phyloP scores from a whole-genome alignment of 345 rosid species.

The Salix purpurea region DNA sequence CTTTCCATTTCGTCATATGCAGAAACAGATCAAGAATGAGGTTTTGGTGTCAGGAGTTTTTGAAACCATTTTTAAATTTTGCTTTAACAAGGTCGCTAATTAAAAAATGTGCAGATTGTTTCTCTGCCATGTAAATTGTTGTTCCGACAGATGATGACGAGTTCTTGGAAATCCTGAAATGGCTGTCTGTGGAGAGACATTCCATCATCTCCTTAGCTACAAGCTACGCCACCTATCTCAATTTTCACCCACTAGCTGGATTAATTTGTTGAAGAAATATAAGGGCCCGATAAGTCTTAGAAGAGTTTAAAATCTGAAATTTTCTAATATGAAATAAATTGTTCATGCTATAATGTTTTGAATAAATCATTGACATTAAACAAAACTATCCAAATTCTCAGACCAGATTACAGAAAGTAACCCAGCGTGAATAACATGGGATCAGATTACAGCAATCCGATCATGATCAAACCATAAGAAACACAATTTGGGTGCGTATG shows the following conservation, averaged over 20 bases:
- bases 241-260: not conserved
- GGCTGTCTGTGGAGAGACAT: not conserved
- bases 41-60: constrained; percentile 14
- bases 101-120: not conserved
- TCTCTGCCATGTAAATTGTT: not conserved
- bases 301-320: not conserved
- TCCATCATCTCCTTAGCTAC: not conserved
- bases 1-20: constrained; percentile 25
- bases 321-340: not conserved
- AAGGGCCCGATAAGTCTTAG: not conserved
- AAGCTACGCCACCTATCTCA: not conserved
- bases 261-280: not conserved
- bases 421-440: too few species aligned
- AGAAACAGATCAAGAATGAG: constrained; percentile 14
- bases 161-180: not conserved
- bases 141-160: not conserved
- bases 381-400: too few species aligned
- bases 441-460: not conserved
- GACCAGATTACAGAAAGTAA: too few species aligned
- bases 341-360: not conserved
- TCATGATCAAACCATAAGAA: not conserved
- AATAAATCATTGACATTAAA: too few species aligned
- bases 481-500: not conserved
- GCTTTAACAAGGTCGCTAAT: not conserved
- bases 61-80: constrained; percentile 14